phyloP scores from a whole-genome alignment of 2,329 filamentous ascomycete species.

The Drechslerella dactyloides region DNA sequence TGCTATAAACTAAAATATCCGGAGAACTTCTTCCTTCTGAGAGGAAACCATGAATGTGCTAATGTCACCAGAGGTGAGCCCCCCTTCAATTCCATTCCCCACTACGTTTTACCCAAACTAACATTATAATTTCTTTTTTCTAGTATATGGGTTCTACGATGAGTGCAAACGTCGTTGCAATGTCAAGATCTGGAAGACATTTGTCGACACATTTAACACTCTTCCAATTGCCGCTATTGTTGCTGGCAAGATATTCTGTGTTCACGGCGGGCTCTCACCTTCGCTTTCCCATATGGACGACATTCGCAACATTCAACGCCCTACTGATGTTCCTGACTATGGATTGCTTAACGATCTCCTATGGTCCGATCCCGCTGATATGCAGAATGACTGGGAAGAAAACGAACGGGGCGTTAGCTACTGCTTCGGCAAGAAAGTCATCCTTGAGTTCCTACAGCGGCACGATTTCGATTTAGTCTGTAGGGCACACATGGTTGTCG shows the following conservation, averaged over 20 bases:
- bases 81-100: conserved; percentile 5
- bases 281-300: conserved; percentile 97
- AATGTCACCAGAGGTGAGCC: conserved; percentile 76
- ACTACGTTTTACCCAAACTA: background rate
- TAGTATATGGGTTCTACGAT: conserved; percentile 94
- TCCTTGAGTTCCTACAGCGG: conserved; percentile 89
- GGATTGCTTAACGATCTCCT: conserved; percentile 91
- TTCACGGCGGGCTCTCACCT: conserved; percentile 91
- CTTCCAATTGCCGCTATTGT: conserved; percentile 96
- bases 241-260: conserved; percentile 95
- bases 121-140: conserved; percentile 10
- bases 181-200: conserved; percentile 98
- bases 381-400: conserved; percentile 97
- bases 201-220: conserved; percentile 94
- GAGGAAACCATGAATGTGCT: conserved; percentile 95
- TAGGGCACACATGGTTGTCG: conserved; percentile 97
- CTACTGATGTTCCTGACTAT: conserved; percentile 96
- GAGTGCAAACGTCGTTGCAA: conserved; percentile 97
- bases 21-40: conserved; percentile 93
- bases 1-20: conserved; percentile 98
- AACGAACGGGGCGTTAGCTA: conserved; percentile 98
- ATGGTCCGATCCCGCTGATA: conserved; percentile 97
- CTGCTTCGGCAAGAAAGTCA: conserved; percentile 97
- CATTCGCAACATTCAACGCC: conserved; percentile 91
- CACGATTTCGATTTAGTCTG: conserved; percentile 98